Evolutionary conservation across 2,329 filamentous ascomycete genomes (phyloP), one percentile per base, ranked within the genome.

Genomic region (Fusarium sp.): DNA sequence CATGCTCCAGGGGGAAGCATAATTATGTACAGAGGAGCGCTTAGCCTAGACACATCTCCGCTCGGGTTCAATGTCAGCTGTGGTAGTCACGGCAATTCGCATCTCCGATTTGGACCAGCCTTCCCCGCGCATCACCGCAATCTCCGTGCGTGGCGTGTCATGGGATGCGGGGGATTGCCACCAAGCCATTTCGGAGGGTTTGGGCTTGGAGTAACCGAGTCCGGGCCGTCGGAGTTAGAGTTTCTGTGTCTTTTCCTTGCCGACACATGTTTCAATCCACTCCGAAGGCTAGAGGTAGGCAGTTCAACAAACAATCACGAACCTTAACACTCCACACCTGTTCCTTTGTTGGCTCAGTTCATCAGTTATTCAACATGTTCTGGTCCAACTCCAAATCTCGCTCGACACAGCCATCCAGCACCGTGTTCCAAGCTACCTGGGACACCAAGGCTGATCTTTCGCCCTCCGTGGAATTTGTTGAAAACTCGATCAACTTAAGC

Each of bases 81-180:
- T 20, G 27, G 27, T 5, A 29, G 8, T 32, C 14, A 22, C 22
- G 32, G 22, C 16, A 51, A 51, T 25, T 12, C 32, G 22, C 8
- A 20, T 24, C 42, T 43, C 42, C 27, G 45, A 20, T 15, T 51
- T 16, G 4, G 22, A 38, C 6, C 32, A 44, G 43, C 47, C 63
- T 53, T 51, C 34, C 38, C 63, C 63, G 63, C 59, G 25, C 53
- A 63, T 66, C 52, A 29, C 59, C 63, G 59, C 53, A 42, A 27
- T 65, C 57, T 50, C 62, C 57, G 44, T 47, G 15, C 14, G 42
- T 43, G 42, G 42, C 42, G 20, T 24, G 12, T 24, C 22, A 20
- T 15, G 27, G 20, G 15, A 45, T 45, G 49, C 27, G 57, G 57
- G 57, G 57, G 42, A 43, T 43, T 20, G 20, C 11, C 42, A 43